Conservation (phyloP, 2,329 filamentous ascomycete genomes). For the Chaetomiaceae sp. region DNA sequence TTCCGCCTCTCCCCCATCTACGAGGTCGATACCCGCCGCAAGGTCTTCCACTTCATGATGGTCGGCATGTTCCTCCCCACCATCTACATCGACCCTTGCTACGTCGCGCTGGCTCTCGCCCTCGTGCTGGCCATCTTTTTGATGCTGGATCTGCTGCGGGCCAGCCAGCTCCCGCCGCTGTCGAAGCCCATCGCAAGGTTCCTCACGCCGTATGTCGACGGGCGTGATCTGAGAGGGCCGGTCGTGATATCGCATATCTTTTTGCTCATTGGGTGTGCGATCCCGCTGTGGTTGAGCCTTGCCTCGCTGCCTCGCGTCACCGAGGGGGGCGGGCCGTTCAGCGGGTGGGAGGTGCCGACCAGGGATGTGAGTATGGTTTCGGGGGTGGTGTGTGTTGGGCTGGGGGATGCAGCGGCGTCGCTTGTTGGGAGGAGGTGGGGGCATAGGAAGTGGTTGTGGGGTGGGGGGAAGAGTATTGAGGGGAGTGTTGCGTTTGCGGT, state of each 20-base stretch:
- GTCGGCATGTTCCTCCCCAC: conserved; percentile 90
- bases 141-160: conserved; percentile 81
- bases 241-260: conserved; percentile 97
- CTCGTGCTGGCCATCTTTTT: conserved; percentile 80
- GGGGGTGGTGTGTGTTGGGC: conserved; percentile 88
- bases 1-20: conserved; percentile 69
- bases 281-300: conserved; percentile 86
- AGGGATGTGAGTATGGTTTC: conserved; percentile 86
- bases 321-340: conserved; percentile 42
- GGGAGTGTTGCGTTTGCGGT: conserved; percentile 75
- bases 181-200: conserved; percentile 82
- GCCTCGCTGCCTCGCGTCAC: conserved; percentile 51
- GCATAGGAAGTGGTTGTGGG: conserved; percentile 90
- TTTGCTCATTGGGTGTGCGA: conserved; percentile 87
- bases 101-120: conserved; percentile 71
- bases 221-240: conserved; percentile 83
- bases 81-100: conserved; percentile 80
- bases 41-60: conserved; percentile 98
- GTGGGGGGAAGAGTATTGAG: conserved; percentile 91
- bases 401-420: conserved; percentile 90
- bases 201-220: conserved; percentile 89
- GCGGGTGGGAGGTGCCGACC: conserved; percentile 69
- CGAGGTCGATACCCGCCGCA: conserved; percentile 91
- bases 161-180: conserved; percentile 84
- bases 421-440: conserved; percentile 85